Conservation (phyloP, 2,329 filamentous ascomycete genomes). For the Beauveria caledonica region DNA sequence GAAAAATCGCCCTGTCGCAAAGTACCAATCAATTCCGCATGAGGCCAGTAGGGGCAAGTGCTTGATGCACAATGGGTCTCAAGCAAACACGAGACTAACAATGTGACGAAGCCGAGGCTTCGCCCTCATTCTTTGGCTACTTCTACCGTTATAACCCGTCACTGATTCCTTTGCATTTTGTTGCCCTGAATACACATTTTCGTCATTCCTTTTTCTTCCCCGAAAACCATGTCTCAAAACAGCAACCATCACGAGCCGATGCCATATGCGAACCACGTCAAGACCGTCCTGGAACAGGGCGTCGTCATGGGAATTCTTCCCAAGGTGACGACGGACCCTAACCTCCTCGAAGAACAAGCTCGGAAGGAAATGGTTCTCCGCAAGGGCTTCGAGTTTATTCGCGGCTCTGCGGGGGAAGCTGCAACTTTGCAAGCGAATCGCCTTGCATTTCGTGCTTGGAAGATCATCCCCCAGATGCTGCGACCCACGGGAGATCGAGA, state of each 20-base stretch:
- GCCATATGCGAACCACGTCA: conserved; percentile 36
- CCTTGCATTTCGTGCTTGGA: conserved; percentile 45
- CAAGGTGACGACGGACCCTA: conserved; percentile 50
- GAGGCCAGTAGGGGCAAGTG: no score
- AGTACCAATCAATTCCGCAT: no score
- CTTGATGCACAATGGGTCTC: no score
- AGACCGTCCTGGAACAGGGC: conserved; percentile 43
- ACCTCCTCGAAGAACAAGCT: conserved; percentile 47
- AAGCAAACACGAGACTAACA: no score
- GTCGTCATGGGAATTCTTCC: conserved; percentile 40
- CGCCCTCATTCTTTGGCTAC: no score
- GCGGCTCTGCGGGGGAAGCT: conserved; percentile 53
- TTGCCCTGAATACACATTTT: background rate
- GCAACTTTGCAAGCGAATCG: conserved; percentile 54
- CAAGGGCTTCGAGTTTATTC: conserved; percentile 50
- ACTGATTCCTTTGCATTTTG: background rate
- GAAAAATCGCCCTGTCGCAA: no score
- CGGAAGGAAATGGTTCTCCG: conserved; percentile 33
- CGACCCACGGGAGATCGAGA: conserved; percentile 35
- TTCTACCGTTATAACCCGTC: background rate
- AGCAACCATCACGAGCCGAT: conserved; percentile 14
- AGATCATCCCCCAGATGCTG: conserved; percentile 46
- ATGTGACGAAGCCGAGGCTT: no score
- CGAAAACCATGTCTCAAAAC: conserved; percentile 14
- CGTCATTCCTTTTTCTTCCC: no score